Conservation (phyloP, 2,329 filamentous ascomycete species). For the Capronia epimyces region DNA sequence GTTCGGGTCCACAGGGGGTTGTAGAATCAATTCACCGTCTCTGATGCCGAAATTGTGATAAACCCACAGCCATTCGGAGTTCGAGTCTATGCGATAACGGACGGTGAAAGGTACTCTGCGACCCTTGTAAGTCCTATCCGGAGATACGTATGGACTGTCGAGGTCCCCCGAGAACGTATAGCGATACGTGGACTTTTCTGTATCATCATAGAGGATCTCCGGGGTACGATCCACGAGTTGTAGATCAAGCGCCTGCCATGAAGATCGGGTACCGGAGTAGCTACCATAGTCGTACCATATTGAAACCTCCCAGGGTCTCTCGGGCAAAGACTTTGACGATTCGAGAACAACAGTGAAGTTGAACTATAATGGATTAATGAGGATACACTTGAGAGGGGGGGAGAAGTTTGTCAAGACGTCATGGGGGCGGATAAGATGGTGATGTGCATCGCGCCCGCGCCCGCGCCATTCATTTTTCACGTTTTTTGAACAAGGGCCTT, state of each 20-base stretch:
- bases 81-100: constrained; percentile 38
- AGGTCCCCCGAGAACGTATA: constrained; percentile 32
- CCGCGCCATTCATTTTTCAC: not conserved
- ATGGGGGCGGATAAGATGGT: not conserved
- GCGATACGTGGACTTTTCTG: constrained; percentile 31
- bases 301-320: constrained; percentile 63
- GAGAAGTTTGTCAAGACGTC: constrained; percentile 4
- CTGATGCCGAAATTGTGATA: constrained; percentile 37
- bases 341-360: constrained; percentile 66
- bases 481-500: not conserved
- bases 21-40: constrained; percentile 42
- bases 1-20: constrained; percentile 27
- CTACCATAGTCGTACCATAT: constrained; percentile 66
- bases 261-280: constrained; percentile 32
- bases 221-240: constrained; percentile 35
- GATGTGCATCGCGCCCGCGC: not conserved
- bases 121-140: constrained; percentile 25
- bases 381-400: not conserved
- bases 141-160: constrained; percentile 22
- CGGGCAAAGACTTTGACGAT: constrained; percentile 50
- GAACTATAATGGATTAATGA: constrained; percentile 36
- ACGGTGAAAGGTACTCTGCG: constrained; percentile 38
- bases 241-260: constrained; percentile 56
- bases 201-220: constrained; percentile 29
- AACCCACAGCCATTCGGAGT: constrained; percentile 42